Base-by-base conservation (phyloP, 805 yeast genomes). In the Saccharomycopsis microspora region DNA sequence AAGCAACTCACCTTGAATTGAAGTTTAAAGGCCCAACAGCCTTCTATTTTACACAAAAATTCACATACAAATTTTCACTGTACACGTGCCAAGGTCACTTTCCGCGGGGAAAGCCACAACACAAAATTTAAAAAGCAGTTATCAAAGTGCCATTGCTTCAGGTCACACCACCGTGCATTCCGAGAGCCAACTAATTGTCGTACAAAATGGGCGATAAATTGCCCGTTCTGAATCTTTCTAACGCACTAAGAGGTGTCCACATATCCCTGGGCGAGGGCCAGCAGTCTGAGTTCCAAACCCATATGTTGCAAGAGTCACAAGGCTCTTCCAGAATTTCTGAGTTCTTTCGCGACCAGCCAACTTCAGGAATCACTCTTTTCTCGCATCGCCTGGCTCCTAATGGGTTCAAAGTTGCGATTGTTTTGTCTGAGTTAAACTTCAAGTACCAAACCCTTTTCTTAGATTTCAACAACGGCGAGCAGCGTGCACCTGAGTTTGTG, bases 401-500 rank as follows among this genome's bases (percentile, higher is more conserved):
- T 64, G 97, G 97, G 1, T 89, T 86, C 71, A 90, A 93, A 65
- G 95, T 90, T 10, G 96, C 97, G 31, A 87, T 89, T 41, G 82
- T 87, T 32, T 69, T 93, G 50, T 77, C 87, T 49, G 97, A 90
- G 64, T 74, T 90, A 56, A 83, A 83, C 49, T 74, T 82, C 59
- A 76, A 76, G 34, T 90, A 83, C 66, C 78, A 80, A 56, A 87
- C 96, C 2, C 78, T 88, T 47, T 82, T 85, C 57, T 69, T 89
- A 47, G 96, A 89, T 65, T 87, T 89, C 64, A 83, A 83, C 62
- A 72, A 72, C 53, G 94, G 95, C 50, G 97, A 89, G 64, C 96
- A 89, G 62, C 69, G 96, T 53, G 85, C 95, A 1, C 96, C 97
- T 0, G 94, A 88, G 62, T 89, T 89, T 58, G 88, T 89, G 19